A percentile compares a stretch with the other conserved stretches of the same genome.
Conservation (phyloP, 768 basidiomycete species). For the Strobilomyces confusus region DNA sequence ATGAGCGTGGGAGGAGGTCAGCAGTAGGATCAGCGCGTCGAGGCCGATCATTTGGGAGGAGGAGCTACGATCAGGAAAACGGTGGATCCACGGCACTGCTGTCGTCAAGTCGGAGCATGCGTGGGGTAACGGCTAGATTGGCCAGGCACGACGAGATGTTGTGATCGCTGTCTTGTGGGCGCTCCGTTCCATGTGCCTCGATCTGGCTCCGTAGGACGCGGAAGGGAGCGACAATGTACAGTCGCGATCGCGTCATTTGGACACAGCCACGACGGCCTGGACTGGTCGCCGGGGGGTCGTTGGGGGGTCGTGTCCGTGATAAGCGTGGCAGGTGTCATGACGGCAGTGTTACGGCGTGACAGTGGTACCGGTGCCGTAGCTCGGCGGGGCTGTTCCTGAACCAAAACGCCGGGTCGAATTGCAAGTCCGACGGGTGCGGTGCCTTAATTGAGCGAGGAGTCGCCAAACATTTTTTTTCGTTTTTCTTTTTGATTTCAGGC, state of each 20-base stretch:
- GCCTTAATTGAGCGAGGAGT: constrained; percentile 34
- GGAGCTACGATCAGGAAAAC: background rate
- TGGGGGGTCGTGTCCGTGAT: constrained; percentile 23
- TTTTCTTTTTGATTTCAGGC: constrained; percentile 27
- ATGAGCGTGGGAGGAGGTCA: too few relatives aligned
- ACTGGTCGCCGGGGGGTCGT: constrained; percentile 13
- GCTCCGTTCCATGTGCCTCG: background rate
- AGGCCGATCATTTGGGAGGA: too few relatives aligned
- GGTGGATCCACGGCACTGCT: background rate
- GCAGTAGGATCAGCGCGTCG: background rate
- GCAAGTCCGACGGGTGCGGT: constrained; percentile 32
- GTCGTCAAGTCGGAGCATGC: background rate
- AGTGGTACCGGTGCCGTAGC: constrained; percentile 33
- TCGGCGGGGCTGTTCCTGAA: constrained; percentile 34
- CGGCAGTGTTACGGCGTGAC: constrained; percentile 21
- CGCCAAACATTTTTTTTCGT: constrained; percentile 10
- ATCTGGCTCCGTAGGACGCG: background rate
- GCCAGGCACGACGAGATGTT: background rate
- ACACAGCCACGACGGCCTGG: background rate
- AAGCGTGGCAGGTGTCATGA: constrained; percentile 14
- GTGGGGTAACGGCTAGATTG: background rate
- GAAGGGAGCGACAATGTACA: background rate
- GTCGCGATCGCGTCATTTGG: background rate
- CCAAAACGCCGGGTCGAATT: constrained; percentile 21
- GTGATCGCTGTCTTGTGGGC: background rate